These are phyloP conservation scores for Acer negundo DNA, from an alignment of 345 rosid genomes.

Conservation along the genomic window DNA sequence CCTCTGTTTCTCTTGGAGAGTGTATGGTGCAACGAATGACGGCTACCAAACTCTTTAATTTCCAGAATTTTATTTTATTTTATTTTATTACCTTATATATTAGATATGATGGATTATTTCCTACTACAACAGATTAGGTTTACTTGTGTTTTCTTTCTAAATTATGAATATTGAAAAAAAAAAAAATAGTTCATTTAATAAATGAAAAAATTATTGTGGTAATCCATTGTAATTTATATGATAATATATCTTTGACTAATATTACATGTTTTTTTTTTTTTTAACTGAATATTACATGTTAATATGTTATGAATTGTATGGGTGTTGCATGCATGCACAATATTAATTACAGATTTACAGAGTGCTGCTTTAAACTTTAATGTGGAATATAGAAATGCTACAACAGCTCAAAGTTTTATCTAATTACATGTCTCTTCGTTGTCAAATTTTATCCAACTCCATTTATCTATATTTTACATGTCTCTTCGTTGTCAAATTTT, in stretches of 20 bases:
- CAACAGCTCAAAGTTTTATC: neutral
- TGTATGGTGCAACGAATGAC: constrained; percentile 42
- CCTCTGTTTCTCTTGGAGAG: neutral
- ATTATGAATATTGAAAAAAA: neutral
- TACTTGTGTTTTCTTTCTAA: neutral
- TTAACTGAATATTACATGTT: neutral
- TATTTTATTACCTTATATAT: neutral
- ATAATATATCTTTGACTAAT: neutral
- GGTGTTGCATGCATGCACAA: neutral
- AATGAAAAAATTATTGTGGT: too few species aligned
- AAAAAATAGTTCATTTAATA: neutral
- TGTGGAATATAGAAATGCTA: neutral
- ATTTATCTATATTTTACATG: neutral
- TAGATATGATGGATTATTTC: neutral
- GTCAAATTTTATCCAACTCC: neutral
- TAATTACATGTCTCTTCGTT: neutral
- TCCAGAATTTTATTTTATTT: neutral
- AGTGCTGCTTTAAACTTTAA: neutral
- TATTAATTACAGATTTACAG: neutral
- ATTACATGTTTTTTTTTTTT: neutral
- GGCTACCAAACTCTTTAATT: constrained; percentile 45
- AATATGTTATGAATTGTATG: neutral
- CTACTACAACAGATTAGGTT: neutral
- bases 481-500: neutral
- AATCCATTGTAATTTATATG: too few species aligned